phyloP scores from a whole-genome alignment of 495 filamentous ascomycete genomes.

The Halenospora varia region DNA sequence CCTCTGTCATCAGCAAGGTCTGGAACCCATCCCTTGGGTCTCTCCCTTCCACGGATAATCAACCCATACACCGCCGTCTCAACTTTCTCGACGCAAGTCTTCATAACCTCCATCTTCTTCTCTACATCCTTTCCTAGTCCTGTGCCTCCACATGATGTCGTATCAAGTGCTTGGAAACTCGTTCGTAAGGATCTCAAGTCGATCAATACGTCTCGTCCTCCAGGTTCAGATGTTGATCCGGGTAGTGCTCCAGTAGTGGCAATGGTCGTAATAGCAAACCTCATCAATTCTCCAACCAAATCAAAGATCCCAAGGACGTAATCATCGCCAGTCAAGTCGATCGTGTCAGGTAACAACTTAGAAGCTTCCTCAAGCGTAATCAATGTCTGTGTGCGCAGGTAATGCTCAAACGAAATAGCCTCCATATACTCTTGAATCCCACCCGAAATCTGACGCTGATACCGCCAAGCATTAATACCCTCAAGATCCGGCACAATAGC shows the following conservation, averaged over 20 bases:
- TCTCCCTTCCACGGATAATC: slow-evolving; percentile 77
- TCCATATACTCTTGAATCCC: slow-evolving; percentile 93
- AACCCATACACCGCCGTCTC: slow-evolving; percentile 86
- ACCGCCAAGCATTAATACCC: slow-evolving; percentile 76
- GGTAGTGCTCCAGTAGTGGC: slow-evolving; percentile 58
- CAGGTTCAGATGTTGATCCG: slow-evolving; percentile 22
- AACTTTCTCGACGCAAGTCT: slow-evolving; percentile 85
- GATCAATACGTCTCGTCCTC: slow-evolving; percentile 55
- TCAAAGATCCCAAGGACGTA: slow-evolving; percentile 92
- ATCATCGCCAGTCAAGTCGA: slow-evolving; percentile 72
- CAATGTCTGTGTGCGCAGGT: slow-evolving; percentile 71
- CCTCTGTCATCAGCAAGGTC: slow-evolving; percentile 56
- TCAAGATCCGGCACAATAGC: slow-evolving; percentile 68
- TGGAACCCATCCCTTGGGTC: slow-evolving; percentile 89
- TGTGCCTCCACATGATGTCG: slow-evolving; percentile 32
- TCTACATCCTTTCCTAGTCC: slow-evolving; percentile 57
- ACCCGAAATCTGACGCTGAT: slow-evolving; percentile 66
- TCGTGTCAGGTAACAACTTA: slow-evolving; percentile 8
- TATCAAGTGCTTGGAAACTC: slow-evolving; percentile 66
- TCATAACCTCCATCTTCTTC: slow-evolving; percentile 87
- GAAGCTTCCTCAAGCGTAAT: slow-evolving; percentile 59
- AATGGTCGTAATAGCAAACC: slow-evolving; percentile 81
- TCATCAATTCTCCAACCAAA: slow-evolving; percentile 91
- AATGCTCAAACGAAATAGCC: slow-evolving; percentile 70
- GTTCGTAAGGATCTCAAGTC: slow-evolving; percentile 74